phyloP scores from a whole-genome alignment of 2,329 filamentous ascomycete genomes.

The Xenoacremonium recifei region DNA sequence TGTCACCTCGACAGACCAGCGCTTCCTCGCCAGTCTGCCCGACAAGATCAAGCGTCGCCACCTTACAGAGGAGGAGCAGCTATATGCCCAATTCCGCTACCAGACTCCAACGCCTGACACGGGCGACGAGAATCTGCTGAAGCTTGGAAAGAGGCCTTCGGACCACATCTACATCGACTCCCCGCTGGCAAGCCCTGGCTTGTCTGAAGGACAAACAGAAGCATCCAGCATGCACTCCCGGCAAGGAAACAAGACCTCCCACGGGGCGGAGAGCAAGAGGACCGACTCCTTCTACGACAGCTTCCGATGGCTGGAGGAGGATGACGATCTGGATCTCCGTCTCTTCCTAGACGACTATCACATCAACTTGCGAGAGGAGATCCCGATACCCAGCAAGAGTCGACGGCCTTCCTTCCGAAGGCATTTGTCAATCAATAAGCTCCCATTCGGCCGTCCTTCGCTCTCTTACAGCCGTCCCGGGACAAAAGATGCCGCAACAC shows the following conservation, averaged over 20 bases:
- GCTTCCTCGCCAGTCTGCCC: conserved; percentile 69
- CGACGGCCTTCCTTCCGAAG: conserved; percentile 64
- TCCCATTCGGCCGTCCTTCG: conserved; percentile 58
- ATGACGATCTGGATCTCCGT: conserved; percentile 65
- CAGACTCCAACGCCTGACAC: conserved; percentile 37
- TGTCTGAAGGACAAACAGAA: conserved; percentile 18
- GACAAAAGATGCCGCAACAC: conserved; percentile 39
- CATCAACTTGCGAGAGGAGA: conserved; percentile 54
- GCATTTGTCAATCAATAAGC: conserved; percentile 68
- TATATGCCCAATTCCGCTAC: conserved; percentile 45
- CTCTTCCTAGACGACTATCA: conserved; percentile 71
- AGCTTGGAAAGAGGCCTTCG: conserved; percentile 23
- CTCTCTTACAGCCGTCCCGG: conserved; percentile 48
- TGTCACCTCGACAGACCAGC: conserved; percentile 54
- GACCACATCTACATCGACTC: conserved; percentile 21
- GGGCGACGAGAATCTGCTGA: conserved; percentile 25
- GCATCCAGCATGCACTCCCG: conserved; percentile 25
- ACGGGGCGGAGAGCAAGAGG: conserved; percentile 26
- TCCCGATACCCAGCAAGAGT: conserved; percentile 42
- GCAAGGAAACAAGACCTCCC: conserved; percentile 14
- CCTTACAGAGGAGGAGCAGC: conserved; percentile 70
- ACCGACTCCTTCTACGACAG: conserved; percentile 62
- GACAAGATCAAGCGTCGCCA: conserved; percentile 70
- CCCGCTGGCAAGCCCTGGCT: conserved; percentile 18
- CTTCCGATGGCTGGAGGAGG: conserved; percentile 73